Conservation (phyloP, 768 basidiomycete species). For the Mrakia blollopis region DNA sequence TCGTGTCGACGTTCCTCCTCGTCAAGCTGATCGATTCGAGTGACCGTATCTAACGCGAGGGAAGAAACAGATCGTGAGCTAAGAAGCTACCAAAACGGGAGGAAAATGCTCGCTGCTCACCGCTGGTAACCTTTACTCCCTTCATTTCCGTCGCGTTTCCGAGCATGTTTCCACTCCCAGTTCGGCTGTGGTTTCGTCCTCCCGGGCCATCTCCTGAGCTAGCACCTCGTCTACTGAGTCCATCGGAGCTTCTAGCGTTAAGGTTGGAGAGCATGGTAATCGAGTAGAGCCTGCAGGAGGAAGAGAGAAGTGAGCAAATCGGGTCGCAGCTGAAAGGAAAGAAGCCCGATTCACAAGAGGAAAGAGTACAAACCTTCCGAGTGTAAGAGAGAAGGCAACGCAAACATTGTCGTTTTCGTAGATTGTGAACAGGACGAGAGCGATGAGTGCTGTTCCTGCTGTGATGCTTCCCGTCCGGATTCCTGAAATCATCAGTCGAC, state of each 20-base stretch:
- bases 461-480: neutral
- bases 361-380: neutral
- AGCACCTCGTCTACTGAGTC: neutral
- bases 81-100: neutral
- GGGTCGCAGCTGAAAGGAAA: neutral
- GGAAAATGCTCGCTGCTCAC: neutral
- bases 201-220: neutral
- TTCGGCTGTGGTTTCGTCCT: neutral
- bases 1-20: neutral
- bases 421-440: neutral
- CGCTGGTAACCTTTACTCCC: neutral
- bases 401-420: neutral
- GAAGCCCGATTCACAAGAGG: neutral
- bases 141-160: neutral
- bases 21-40: neutral
- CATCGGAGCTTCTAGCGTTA: neutral
- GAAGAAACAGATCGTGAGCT: neutral
- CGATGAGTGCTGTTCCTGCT: neutral
- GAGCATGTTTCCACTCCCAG: neutral
- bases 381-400: conserved; percentile 1
- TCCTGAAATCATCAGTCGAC: neutral
- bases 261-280: conserved; percentile 6
- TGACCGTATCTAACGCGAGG: neutral
- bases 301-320: neutral
- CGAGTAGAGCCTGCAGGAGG: neutral